A percentile compares a stretch with the other conserved stretches of the same genome.
Conservation (phyloP, 495 filamentous ascomycete species). For the Podospora pseudoanserina region DNA sequence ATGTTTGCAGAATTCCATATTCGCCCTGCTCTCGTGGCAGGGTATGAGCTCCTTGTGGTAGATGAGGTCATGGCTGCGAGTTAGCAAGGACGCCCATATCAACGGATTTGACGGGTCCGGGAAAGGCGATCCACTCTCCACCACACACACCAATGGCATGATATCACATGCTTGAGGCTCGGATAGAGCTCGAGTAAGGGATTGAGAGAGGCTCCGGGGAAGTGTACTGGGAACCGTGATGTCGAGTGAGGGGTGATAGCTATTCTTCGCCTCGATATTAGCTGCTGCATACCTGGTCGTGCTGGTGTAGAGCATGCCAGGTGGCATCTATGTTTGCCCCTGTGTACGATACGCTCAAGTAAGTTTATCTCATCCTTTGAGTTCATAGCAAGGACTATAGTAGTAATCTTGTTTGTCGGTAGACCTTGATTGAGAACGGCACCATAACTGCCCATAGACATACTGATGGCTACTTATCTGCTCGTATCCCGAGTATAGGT, state of each 20-base stretch:
- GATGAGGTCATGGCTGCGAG: constrained; percentile 1
- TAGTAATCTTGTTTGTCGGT: no score
- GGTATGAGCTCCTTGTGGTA: not conserved
- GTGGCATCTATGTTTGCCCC: no score
- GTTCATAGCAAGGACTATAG: no score
- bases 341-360: no score
- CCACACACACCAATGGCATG: not conserved
- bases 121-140: not conserved
- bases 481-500: no score
- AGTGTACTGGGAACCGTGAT: not conserved
- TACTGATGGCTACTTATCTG: no score
- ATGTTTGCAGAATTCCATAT: not conserved
- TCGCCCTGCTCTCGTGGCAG: not conserved
- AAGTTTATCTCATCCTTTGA: no score
- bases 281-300: no score
- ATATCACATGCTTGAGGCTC: not conserved
- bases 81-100: not conserved
- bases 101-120: not conserved
- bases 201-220: not conserved
- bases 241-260: not conserved
- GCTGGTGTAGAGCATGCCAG: no score
- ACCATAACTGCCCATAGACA: no score
- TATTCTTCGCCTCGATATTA: not conserved
- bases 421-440: no score
- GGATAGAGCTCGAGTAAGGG: not conserved